Base-by-base conservation (phyloP, 352 stramenopile genomes). In the Globisporangium heterothallicum region DNA sequence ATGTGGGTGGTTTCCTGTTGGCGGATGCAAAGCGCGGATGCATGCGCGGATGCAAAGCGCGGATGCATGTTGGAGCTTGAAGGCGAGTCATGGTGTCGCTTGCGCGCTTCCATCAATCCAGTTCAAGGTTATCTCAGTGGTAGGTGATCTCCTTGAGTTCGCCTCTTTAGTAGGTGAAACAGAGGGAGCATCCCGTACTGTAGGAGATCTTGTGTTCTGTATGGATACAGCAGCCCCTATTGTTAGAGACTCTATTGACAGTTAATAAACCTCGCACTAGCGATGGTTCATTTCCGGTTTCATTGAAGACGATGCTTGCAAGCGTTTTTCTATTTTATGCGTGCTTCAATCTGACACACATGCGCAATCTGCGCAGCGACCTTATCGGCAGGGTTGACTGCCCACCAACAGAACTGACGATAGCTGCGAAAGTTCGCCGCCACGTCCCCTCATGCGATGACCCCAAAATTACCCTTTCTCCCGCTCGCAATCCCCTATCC, bases 401-500 rank as follows among this genome's bases (percentile, higher is more conserved):
- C n/a, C n/a, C n/a, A n/a, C 30, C 30, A 36, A 36, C 30, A 8
- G 30, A 8, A 36, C 16, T 8, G 30, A 8, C 30, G 16, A 8
- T 36, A 16, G 30, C 30, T 13, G 30, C 6, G 30, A 36, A 36
- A 8, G 30, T 36, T 36, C 30, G 16, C 2, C 30, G 16, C 3
- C 3, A 36, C 6, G n/a, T n/a, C n/a, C n/a, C n/a, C n/a, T n/a
- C n/a, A n/a, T n/a, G n/a, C n/a, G n/a, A n/a, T n/a, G n/a, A n/a
- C 30, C 16, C 1, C 30, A 36, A 36, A 36, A 8, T n/a, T n/a
- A n/a, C 30, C 30, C 16, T 8, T 36, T 36, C 27, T 18, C n/a
- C 13, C n/a, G 26, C 26, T 41, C 56, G 44, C 42, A 58, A 63
- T 57, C 56, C 41, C 49, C 49, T 51, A 52, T 0, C 47, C 49